These are phyloP conservation scores for Thielaviopsis populi DNA, from an alignment of 2,329 filamentous ascomycete genomes.

Conservation along the genomic window DNA sequence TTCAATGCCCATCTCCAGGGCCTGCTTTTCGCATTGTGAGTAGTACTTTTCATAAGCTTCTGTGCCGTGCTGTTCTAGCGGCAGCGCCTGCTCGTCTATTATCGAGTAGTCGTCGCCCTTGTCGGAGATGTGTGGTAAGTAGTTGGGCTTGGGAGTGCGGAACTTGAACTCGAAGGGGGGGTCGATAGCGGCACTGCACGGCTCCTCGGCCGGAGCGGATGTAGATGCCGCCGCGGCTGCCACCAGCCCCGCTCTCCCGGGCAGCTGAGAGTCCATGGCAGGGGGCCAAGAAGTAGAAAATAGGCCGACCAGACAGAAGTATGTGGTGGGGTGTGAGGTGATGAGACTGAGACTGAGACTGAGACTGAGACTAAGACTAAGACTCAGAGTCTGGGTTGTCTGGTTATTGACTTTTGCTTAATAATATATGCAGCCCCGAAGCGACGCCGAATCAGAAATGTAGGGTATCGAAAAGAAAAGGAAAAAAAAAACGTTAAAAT, in stretches of 20 bases:
- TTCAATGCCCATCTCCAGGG: constrained; percentile 52
- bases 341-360: background rate
- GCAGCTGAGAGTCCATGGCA: constrained; percentile 7
- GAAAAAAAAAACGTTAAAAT: background rate
- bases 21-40: constrained; percentile 41
- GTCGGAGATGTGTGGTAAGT: constrained; percentile 40
- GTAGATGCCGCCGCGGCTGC: constrained; percentile 5
- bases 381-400: background rate
- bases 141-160: constrained; percentile 43
- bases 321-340: background rate
- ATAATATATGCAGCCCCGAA: background rate
- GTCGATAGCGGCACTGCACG: constrained; percentile 25
- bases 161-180: constrained; percentile 30
- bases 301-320: too few relatives aligned
- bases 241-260: background rate
- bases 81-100: constrained; percentile 37
- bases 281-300: background rate
- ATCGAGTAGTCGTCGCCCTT: constrained; percentile 36
- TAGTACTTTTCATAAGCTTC: constrained; percentile 42
- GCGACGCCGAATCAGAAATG: background rate
- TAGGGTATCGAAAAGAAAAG: background rate
- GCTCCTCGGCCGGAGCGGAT: constrained; percentile 12
- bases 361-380: background rate
- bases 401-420: background rate
- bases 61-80: constrained; percentile 36